Evolutionary conservation across 2,329 filamentous ascomycete species (phyloP), one percentile per base, ranked within the genome.

Genomic region (Sclerotinia subarctica): DNA sequence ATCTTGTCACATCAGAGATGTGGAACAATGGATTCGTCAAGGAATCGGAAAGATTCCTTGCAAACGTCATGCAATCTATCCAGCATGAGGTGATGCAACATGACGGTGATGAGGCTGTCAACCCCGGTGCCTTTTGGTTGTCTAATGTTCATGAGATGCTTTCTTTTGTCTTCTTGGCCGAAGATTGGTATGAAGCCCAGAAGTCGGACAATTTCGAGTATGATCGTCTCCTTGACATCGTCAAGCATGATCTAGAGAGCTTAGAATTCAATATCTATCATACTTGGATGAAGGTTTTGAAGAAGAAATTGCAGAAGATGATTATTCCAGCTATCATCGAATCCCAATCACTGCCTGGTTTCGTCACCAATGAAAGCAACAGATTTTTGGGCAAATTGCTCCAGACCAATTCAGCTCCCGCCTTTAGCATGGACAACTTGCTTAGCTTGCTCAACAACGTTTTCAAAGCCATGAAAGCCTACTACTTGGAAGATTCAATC

Each of bases 11-110:
- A 17, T 98, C 94, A 21, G 95, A 99, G 82, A 99, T 99, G 95
- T 99, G 95, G 95, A 99, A 99, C 83, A 99, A 99, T 76, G 95
- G 95, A 58, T 99, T 97, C 78, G 95, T 99, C 75, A 99, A 99
- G 83, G 95, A 99, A 81, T 98, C 95, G 5, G 95, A 99, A 81
- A 91, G 94, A 67, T 99, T 99, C 86, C 85, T 99, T 71, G 95
- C 95, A 77, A 99, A 98, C 76, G 95, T 99, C 72, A 99, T 99
- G 95, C 95, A 98, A 81, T 97, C 94, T 10, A 98, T 99, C 76
- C 95, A 99, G 79, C 94, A 98, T 79, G 95, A 99, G 79, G 95
- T 99, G 68, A 98, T 99, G 95, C 92, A 97, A 78, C 93, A 99
- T 78, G 94, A 99, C 74, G 94, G 94, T 56, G 95, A 99, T 69